These are phyloP conservation scores for Eleusine coracana DNA, from an alignment of 176 grass and related monocot species.

Conservation along the genomic window DNA sequence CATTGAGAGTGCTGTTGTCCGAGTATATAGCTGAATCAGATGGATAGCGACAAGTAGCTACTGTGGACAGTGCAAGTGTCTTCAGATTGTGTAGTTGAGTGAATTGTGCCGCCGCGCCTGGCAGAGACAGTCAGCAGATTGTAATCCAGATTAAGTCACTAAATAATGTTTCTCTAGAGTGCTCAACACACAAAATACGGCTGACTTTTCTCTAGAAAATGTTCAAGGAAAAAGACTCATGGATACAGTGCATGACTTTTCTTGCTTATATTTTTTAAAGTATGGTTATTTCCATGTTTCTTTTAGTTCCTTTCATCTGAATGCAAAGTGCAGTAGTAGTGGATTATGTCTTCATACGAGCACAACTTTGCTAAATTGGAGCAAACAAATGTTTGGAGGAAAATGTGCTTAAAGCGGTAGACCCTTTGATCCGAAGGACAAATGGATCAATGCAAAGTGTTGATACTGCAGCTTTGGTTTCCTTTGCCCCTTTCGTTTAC, in stretches of 20 bases:
- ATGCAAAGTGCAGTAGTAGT: constrained; percentile 22
- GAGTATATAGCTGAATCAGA: constrained; percentile 9
- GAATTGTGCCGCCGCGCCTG: not conserved
- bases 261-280: constrained; percentile 9
- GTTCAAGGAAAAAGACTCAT: constrained; percentile 7
- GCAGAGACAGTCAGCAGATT: not conserved
- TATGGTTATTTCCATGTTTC: constrained; percentile 26
- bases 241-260: not conserved
- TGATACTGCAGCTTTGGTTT: constrained; percentile 31
- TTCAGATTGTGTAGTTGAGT: not conserved
- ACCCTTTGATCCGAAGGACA: constrained; percentile 7
- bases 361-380: constrained; percentile 24
- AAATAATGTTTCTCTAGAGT: not conserved
- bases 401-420: constrained; percentile 24
- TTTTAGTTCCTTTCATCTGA: constrained; percentile 32
- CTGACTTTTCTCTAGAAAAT: constrained; percentile 4
- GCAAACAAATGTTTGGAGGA: constrained; percentile 1
- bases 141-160: not conserved
- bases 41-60: constrained; percentile 30
- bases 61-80: constrained; percentile 27
- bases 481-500: constrained; percentile 19
- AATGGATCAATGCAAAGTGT: constrained; percentile 24
- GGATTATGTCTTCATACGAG: constrained; percentile 30
- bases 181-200: constrained; percentile 5
- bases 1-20: not conserved